phyloP scores from a whole-genome alignment of 176 grass and related monocot genomes.

The Chrysopogon serrulatus region DNA sequence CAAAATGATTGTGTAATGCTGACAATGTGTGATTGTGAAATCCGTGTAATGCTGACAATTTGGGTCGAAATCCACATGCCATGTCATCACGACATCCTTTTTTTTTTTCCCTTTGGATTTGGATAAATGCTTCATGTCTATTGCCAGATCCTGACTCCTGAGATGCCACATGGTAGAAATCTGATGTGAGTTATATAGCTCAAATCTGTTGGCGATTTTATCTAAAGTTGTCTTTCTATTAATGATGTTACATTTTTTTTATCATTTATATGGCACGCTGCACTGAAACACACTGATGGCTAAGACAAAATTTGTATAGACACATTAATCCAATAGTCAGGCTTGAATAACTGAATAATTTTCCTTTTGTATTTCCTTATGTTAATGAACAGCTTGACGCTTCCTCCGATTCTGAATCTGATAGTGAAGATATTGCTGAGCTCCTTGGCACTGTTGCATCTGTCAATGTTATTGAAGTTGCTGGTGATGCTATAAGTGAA shows the following conservation, averaged over 20 bases:
- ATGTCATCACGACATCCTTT: background rate
- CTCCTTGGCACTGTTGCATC: conserved; percentile 24
- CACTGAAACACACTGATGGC: background rate
- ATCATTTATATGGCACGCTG: background rate
- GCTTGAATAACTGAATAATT: conserved; percentile 34
- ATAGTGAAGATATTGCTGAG: conserved; percentile 45
- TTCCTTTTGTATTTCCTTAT: conserved; percentile 5
- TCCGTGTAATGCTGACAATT: background rate
- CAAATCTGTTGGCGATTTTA: background rate
- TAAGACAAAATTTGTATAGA: background rate
- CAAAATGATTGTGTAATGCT: background rate
- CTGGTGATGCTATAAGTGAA: conserved; percentile 41
- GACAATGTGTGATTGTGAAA: background rate
- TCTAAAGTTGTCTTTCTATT: conserved; percentile 2
- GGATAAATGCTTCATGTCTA: conserved; percentile 18
- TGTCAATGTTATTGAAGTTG: conserved; percentile 22
- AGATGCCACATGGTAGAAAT: background rate
- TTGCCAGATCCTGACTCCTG: background rate
- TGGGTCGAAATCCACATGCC: background rate
- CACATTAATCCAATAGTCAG: background rate
- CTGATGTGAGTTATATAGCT: background rate
- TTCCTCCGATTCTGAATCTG: conserved; percentile 63
- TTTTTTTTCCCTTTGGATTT: too few relatives aligned
- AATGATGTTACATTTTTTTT: conserved; percentile 8
- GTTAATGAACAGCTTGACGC: conserved; percentile 45